These are phyloP conservation scores for Acanthamoeba castellanii DNA, from an alignment of 208 protist species.

Conservation along the genomic window DNA sequence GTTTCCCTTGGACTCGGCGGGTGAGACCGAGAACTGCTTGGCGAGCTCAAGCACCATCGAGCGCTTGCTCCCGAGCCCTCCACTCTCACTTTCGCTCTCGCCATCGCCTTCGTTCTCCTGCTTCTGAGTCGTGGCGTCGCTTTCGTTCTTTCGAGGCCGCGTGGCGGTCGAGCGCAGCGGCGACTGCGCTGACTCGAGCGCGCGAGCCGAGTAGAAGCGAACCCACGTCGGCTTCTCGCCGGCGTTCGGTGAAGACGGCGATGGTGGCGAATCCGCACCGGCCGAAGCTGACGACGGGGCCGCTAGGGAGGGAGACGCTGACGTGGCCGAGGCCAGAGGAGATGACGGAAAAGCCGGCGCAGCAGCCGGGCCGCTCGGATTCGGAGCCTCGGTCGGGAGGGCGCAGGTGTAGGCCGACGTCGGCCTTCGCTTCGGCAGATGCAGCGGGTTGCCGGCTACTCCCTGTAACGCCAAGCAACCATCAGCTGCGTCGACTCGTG, in stretches of 20 bases:
- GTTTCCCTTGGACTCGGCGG: not conserved
- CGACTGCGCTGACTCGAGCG: not conserved
- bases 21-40: not conserved
- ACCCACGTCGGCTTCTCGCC: not conserved
- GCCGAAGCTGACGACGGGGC: not conserved
- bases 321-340: too few species aligned
- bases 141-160: not conserved
- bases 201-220: not conserved
- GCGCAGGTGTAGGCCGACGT: slow-evolving; percentile 16
- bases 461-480: too few species aligned
- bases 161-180: not conserved
- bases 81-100: not conserved
- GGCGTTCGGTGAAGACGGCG: not conserved
- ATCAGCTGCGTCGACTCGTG: too few species aligned
- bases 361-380: not conserved
- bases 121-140: not conserved
- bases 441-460: not conserved
- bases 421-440: not conserved
- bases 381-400: not conserved
- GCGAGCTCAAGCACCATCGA: slow-evolving; percentile 13
- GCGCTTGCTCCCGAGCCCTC: not conserved
- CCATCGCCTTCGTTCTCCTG: not conserved
- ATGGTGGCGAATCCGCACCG: not conserved
- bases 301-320: not conserved
- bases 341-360: not conserved